Percentiles rank a stretch among this genome's conserved stretches.
Conservation (phyloP, 257 asterid species). For the Solanum etuberosum region DNA sequence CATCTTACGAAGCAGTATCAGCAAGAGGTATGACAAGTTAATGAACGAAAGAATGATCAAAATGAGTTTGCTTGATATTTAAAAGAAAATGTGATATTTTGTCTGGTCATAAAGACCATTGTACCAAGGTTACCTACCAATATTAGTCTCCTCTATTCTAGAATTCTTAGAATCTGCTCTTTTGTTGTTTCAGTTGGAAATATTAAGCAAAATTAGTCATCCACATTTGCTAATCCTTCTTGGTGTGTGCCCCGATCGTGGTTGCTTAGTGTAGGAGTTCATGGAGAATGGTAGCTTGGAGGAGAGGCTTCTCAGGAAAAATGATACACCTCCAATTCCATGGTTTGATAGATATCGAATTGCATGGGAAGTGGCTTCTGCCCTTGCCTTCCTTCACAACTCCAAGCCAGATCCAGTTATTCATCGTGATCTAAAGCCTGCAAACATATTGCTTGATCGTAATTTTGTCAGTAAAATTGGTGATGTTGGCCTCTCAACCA, state of each 20-base stretch:
- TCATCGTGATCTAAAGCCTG: conserved; percentile 92
- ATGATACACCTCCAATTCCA: conserved; percentile 44
- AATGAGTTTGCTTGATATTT: neutral
- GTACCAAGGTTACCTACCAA: neutral
- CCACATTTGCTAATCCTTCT: conserved; percentile 81
- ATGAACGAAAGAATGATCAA: neutral
- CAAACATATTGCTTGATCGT: conserved; percentile 71
- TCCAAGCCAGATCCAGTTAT: conserved; percentile 56
- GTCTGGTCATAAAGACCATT: neutral
- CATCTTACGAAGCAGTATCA: conserved; percentile 54
- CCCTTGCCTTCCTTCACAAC: conserved; percentile 22
- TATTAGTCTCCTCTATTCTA: neutral
- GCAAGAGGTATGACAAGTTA: conserved; percentile 57
- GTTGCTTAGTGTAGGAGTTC: conserved; percentile 80
- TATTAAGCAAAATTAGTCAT: conserved; percentile 71
- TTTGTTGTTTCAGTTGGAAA: conserved; percentile 43
- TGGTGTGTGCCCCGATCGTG: conserved; percentile 71
- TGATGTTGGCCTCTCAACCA: conserved; percentile 70
- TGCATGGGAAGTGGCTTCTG: conserved; percentile 17
- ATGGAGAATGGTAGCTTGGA: conserved; percentile 90
- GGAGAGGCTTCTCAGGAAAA: conserved; percentile 44
- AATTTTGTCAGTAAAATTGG: conserved; percentile 77
- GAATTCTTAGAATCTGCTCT: conserved; percentile 1
- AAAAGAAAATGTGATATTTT: neutral
- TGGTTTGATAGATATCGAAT: conserved; percentile 76